Evolutionary conservation across 2,329 filamentous ascomycete genomes (phyloP).

Genomic region (Coniochaeta hoffmannii): DNA sequence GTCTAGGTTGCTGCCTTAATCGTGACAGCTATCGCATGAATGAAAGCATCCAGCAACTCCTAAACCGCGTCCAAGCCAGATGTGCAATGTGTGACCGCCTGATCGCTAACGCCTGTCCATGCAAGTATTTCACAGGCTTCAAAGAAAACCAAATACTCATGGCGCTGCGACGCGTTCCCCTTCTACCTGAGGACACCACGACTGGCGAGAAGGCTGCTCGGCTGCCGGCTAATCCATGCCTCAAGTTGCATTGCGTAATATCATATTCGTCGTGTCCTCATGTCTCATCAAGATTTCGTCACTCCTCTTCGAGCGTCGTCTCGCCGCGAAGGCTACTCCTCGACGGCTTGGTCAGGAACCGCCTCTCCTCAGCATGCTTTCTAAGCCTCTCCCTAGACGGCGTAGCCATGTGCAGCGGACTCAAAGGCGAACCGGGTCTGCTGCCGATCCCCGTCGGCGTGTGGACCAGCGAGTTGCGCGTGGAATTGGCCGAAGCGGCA

Average conservation of each 20-base stretch:
- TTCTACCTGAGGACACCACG: no score
- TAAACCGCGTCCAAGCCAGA: background rate
- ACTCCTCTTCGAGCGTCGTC: background rate
- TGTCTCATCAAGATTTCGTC: background rate
- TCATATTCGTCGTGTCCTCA: background rate
- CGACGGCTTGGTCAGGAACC: background rate
- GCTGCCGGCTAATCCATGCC: no score
- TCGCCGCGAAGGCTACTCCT: background rate
- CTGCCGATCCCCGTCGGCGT: background rate
- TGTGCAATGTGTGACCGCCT: background rate
- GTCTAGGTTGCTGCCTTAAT: no score
- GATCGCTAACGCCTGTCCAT: background rate
- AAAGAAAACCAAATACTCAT: background rate
- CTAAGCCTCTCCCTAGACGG: slow-evolving; percentile 2
- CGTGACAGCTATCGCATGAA: background rate
- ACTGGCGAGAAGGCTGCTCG: no score
- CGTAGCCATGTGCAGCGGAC: background rate
- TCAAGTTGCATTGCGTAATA: background rate
- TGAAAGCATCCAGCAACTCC: background rate
- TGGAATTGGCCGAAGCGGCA: slow-evolving; percentile 1
- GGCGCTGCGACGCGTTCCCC: background rate
- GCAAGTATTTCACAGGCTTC: background rate
- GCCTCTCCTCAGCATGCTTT: slow-evolving; percentile 1
- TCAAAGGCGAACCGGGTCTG: background rate
- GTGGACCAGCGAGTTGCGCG: background rate